A percentile compares a stretch with the other conserved stretches of the same genome.
Conservation (phyloP, 352 stramenopile species). For the Peronospora farinosa region DNA sequence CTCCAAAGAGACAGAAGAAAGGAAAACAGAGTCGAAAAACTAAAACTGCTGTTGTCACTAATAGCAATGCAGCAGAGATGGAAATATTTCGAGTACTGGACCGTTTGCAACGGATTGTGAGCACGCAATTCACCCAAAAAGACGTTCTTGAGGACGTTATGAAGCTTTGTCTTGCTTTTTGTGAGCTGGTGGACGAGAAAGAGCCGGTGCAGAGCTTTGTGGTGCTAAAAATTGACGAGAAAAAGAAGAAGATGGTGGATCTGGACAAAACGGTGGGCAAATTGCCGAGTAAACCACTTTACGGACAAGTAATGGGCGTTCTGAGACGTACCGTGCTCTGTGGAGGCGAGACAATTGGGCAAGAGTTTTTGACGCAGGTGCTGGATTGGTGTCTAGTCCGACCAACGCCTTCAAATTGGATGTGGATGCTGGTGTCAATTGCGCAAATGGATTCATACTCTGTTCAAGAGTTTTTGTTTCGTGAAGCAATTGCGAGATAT, state of each 20-base stretch:
- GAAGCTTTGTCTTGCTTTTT: slow-evolving; percentile 39
- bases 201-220: slow-evolving; percentile 31
- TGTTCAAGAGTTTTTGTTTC: slow-evolving; percentile 45
- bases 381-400: slow-evolving; percentile 40
- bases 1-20: slow-evolving; percentile 63
- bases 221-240: slow-evolving; percentile 8
- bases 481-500: slow-evolving; percentile 22
- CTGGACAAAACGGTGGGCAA: slow-evolving; percentile 33
- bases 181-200: slow-evolving; percentile 34
- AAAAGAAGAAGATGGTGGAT: slow-evolving; percentile 9
- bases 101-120: slow-evolving; percentile 35
- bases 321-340: slow-evolving; percentile 37
- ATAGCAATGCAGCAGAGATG: slow-evolving; percentile 9
- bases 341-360: slow-evolving; percentile 14
- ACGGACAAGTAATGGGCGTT: slow-evolving; percentile 35
- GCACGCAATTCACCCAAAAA: slow-evolving; percentile 25
- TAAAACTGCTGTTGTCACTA: slow-evolving; percentile 9
- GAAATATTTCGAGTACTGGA: slow-evolving; percentile 38
- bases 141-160: slow-evolving; percentile 37
- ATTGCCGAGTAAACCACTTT: slow-evolving; percentile 40
- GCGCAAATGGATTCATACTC: slow-evolving; percentile 40
- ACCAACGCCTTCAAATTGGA: slow-evolving; percentile 32
- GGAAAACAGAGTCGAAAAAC: slow-evolving; percentile 36
- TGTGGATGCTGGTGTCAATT: slow-evolving; percentile 44
- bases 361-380: slow-evolving; percentile 30